phyloP scores from a whole-genome alignment of 306 rosid species.

The Mucuna pruriens region DNA sequence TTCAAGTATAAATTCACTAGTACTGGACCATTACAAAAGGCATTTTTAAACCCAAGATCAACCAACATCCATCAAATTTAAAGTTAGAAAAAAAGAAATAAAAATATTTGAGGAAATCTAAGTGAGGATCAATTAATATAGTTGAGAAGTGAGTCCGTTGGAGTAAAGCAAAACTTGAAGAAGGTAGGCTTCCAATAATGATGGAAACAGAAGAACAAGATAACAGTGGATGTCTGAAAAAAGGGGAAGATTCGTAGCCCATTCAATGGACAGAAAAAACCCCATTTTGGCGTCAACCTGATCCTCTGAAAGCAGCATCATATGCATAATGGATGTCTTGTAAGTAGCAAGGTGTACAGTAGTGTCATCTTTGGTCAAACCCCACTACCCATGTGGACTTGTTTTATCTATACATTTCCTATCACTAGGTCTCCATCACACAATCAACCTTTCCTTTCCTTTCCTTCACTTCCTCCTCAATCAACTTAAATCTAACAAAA shows the following conservation, averaged over 20 bases:
- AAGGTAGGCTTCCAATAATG: slow-evolving; percentile 11
- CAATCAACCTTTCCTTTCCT: background rate
- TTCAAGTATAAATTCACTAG: background rate
- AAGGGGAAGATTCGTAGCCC: slow-evolving; percentile 43
- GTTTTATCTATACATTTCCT: background rate
- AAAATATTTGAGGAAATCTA: no score
- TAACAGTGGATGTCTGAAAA: slow-evolving; percentile 16
- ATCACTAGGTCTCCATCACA: background rate
- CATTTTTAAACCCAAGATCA: no score
- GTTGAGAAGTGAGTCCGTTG: no score
- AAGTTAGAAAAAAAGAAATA: no score
- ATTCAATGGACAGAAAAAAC: slow-evolving; percentile 46
- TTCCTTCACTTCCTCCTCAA: background rate
- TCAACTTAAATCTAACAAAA: no score
- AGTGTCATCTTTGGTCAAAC: slow-evolving; percentile 15
- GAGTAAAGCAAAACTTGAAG: no score
- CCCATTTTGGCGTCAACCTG: slow-evolving; percentile 21
- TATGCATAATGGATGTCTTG: slow-evolving; percentile 37
- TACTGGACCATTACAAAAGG: no score
- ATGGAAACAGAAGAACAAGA: slow-evolving; percentile 42
- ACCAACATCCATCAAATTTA: no score
- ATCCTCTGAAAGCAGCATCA: slow-evolving; percentile 23
- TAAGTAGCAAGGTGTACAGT: background rate
- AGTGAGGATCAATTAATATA: no score
- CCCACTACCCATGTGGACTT: slow-evolving; percentile 25